Evolutionary conservation across 2,329 filamentous ascomycete species (phyloP), one percentile per base, ranked within the genome.

Genomic region (Ceratocystis papillata): DNA sequence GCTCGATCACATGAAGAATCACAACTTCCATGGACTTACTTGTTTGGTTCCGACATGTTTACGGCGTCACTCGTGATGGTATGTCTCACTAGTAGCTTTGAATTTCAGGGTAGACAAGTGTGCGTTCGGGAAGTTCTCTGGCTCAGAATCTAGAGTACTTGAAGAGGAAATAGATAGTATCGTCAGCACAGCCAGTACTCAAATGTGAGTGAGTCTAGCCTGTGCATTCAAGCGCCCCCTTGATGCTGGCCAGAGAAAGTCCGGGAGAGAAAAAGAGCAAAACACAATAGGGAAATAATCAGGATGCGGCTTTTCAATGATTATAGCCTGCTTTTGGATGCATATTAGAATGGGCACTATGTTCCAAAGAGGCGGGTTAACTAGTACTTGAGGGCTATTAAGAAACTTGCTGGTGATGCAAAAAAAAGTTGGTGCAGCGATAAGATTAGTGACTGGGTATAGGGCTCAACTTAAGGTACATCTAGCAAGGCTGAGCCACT

Each of bases 401-500:
- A 30, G 33, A 7, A 8, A 17, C 12, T 37, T 15, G 55, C 5
- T 59, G 25, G 5, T 59, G 55, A 59, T 59, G 25, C 33, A 53
- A 48, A 48, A 22, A 59, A 59, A 37, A 59, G 53, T 28, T 20
- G 25, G 55, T 59, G 55, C 5, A 20, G 28, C 55, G 55, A 59
- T 59, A 59, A 59, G 55, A 59, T 59, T 59, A 59, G 55, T 30
- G 30, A 41, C 12, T 57, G 28, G 53, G n/a, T 48, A 48, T 20
- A 22, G 46, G 46, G 46, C 17, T 15, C 22, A 37, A 12, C 17
- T 17, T 37, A 8, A 30, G 30, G 28, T 59, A 37, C 55, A 59
- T 33, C 8, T 33, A 25, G 28, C 55, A 37, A 59, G 55, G 55
- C 55, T 59, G 55, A 37, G 30, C 7, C 20, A 10, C 5, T n/a